These are phyloP conservation scores for Typha latifolia DNA, from an alignment of 176 grass and related monocot species.

Conservation along the genomic window DNA sequence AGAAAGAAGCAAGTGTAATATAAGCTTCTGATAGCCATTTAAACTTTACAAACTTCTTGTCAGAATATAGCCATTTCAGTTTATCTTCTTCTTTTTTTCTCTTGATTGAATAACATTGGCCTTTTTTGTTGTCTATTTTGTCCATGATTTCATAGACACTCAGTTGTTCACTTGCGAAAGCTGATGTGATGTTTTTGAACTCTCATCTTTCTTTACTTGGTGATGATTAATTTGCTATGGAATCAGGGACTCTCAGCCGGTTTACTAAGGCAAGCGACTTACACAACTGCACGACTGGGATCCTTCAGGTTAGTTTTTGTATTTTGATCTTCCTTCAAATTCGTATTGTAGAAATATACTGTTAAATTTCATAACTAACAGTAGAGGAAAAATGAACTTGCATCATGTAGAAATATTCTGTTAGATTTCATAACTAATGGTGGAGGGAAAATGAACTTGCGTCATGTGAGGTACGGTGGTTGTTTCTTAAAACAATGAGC, in stretches of 20 bases:
- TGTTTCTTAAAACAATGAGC: too few relatives aligned
- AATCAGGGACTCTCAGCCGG: constrained; percentile 85
- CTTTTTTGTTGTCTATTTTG: too few relatives aligned
- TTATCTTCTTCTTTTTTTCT: too few relatives aligned
- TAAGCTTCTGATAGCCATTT: too few relatives aligned
- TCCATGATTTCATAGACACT: too few relatives aligned
- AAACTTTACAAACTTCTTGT: too few relatives aligned
- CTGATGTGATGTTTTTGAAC: not conserved
- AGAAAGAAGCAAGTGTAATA: too few relatives aligned
- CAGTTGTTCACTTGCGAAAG: not conserved
- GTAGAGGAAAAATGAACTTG: not conserved
- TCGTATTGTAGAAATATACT: not conserved
- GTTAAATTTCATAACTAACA: not conserved
- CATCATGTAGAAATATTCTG: not conserved
- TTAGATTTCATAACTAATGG: not conserved
- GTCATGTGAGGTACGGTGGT: not conserved
- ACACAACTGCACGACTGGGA: constrained; percentile 89
- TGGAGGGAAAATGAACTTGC: not conserved
- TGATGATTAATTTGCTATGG: constrained; percentile 14
- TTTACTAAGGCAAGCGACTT: constrained; percentile 90
- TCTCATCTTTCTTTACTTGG: constrained; percentile 15
- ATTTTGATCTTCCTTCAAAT: not conserved
- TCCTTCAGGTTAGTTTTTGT: constrained; percentile 70
- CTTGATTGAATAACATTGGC: too few relatives aligned
- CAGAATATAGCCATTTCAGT: too few relatives aligned